These are phyloP conservation scores for Candida sanyaensis DNA, from an alignment of 1,139 yeast genomes.

Conservation along the genomic window DNA sequence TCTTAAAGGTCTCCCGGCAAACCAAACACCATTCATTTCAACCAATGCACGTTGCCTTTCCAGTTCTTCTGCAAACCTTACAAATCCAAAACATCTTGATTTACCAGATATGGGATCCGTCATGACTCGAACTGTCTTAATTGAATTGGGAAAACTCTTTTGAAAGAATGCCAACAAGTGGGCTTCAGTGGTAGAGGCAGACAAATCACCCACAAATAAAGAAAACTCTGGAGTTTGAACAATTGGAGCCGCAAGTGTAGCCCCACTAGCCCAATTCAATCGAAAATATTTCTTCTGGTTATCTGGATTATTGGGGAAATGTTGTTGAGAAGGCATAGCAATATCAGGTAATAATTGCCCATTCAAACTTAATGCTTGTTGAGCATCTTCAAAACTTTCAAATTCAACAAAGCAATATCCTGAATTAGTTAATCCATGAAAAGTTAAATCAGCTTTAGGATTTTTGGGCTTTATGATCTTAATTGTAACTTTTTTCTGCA, in stretches of 20 bases:
- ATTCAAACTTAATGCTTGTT: slow-evolving; percentile 61
- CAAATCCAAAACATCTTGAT: slow-evolving; percentile 77
- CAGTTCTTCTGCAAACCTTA: slow-evolving; percentile 61
- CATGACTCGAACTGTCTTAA: slow-evolving; percentile 70
- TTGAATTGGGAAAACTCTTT: slow-evolving; percentile 58
- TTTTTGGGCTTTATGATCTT: slow-evolving; percentile 55
- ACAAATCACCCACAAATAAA: slow-evolving; percentile 76
- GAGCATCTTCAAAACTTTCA: slow-evolving; percentile 62
- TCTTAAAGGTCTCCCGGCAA: slow-evolving; percentile 73
- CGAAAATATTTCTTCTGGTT: slow-evolving; percentile 63
- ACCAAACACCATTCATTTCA: slow-evolving; percentile 75
- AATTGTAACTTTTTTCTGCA: slow-evolving; percentile 45
- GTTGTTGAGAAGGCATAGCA: slow-evolving; percentile 50
- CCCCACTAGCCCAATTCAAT: slow-evolving; percentile 76
- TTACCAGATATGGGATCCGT: slow-evolving; percentile 75
- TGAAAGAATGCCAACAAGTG: slow-evolving; percentile 68
- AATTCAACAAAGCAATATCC: slow-evolving; percentile 80
- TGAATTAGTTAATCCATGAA: slow-evolving; percentile 49
- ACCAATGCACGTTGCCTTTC: slow-evolving; percentile 65
- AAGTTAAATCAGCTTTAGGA: slow-evolving; percentile 23
- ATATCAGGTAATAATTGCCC: slow-evolving; percentile 65
- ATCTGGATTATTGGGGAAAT: slow-evolving; percentile 45
- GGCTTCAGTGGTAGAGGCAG: slow-evolving; percentile 73
- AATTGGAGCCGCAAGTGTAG: slow-evolving; percentile 53
- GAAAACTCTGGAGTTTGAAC: slow-evolving; percentile 58